These are phyloP conservation scores for Mucor ambiguus DNA, from an alignment of 371 early-diverging fungal species.

Conservation along the genomic window DNA sequence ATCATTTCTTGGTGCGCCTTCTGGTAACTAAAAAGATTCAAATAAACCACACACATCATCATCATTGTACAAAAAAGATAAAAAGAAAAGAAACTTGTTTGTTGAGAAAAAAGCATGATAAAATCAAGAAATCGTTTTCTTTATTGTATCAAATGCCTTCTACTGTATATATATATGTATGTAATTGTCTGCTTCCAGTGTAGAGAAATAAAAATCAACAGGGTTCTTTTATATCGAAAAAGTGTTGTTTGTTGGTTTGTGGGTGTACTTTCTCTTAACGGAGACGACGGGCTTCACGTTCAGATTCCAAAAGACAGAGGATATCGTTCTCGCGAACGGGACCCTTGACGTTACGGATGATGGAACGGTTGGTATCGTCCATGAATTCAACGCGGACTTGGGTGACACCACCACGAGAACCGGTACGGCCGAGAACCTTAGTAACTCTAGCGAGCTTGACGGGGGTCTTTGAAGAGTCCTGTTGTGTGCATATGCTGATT, in stretches of 20 bases:
- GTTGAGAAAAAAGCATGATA: constrained; percentile 3
- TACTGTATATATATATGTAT: not conserved
- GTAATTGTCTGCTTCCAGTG: not conserved
- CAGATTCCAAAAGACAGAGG: constrained; percentile 96
- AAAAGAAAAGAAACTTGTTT: not conserved
- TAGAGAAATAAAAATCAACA: constrained; percentile 4
- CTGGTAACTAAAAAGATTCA: constrained; percentile 8
- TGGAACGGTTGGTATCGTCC: constrained; percentile 93
- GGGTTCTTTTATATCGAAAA: not conserved
- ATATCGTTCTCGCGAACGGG: constrained; percentile 98
- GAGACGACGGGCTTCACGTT: constrained; percentile 99
- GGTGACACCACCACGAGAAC: constrained; percentile 99
- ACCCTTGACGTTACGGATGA: constrained; percentile 99
- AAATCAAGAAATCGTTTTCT: not conserved
- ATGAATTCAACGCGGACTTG: constrained; percentile 99
- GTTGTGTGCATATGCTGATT: not conserved
- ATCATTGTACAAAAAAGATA: not conserved
- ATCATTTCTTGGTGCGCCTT: constrained; percentile 25
- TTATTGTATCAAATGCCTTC: constrained; percentile 2
- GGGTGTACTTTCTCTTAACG: constrained; percentile 64
- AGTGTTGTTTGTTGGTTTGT: not conserved
- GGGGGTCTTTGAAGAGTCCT: constrained; percentile 50
- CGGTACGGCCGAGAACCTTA: constrained; percentile 98
- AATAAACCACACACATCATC: not conserved
- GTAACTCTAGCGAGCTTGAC: constrained; percentile 94